Conservation (phyloP, 208 protist genomes). For the Leishmania major region DNA sequence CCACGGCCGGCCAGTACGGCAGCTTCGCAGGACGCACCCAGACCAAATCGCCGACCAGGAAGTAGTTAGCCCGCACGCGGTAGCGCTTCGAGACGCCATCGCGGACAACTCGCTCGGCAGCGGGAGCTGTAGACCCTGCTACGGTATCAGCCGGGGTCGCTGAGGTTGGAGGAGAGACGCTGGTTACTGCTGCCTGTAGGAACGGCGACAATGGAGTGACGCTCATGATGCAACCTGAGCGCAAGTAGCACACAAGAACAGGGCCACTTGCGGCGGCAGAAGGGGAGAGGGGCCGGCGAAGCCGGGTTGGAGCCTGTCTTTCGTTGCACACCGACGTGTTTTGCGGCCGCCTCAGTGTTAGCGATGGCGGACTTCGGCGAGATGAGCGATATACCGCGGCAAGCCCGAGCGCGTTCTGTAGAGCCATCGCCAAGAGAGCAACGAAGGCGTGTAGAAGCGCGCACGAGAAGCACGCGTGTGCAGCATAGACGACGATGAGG, state of each 20-base stretch:
- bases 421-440: not conserved
- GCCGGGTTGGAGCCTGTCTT: not conserved
- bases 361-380: not conserved
- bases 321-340: not conserved
- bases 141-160: not conserved
- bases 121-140: not conserved
- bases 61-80: slow-evolving; percentile 76
- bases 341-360: not conserved
- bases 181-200: not conserved
- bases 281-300: not conserved
- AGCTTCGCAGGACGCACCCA: slow-evolving; percentile 76
- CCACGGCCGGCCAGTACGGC: slow-evolving; percentile 89
- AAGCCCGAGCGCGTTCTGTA: not conserved
- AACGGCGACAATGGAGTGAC: not conserved
- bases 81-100: slow-evolving; percentile 32
- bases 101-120: not conserved
- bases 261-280: not conserved
- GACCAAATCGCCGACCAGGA: slow-evolving; percentile 78
- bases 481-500: not conserved
- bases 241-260: not conserved
- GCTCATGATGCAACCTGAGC: not conserved
- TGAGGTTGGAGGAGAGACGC: not conserved
- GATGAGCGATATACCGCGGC: not conserved
- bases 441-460: not conserved
- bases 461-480: not conserved